phyloP scores from a whole-genome alignment of 2,329 filamentous ascomycete genomes.

The Penicillium sp. region DNA sequence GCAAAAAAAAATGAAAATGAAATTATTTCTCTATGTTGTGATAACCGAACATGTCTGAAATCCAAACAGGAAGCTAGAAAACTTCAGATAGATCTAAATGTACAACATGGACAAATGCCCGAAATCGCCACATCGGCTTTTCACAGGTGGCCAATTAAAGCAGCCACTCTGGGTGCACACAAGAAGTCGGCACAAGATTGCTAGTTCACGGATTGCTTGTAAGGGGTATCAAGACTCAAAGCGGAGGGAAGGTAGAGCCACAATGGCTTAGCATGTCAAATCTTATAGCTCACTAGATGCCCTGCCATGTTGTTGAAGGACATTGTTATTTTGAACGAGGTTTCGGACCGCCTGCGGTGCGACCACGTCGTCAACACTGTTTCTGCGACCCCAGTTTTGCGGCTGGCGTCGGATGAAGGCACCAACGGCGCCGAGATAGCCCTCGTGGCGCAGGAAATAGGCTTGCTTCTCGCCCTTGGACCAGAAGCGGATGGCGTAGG shows the following conservation, averaged over 20 bases:
- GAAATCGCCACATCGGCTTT: not conserved
- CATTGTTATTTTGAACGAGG: constrained; percentile 15
- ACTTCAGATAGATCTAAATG: not conserved
- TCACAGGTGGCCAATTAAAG: not conserved
- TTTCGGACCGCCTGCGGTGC: constrained; percentile 28
- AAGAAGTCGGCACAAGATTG: not conserved
- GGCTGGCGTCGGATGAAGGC: constrained; percentile 92
- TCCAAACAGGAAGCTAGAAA: not conserved
- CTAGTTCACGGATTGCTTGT: constrained; percentile 1
- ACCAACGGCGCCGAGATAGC: constrained; percentile 89
- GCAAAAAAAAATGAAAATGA: not conserved
- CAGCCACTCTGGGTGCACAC: not conserved
- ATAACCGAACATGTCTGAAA: not conserved
- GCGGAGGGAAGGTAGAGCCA: not conserved
- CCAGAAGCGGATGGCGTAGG: constrained; percentile 98
- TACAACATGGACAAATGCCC: not conserved
- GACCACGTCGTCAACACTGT: constrained; percentile 63
- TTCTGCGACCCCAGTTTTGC: constrained; percentile 82
- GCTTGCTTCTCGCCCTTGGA: constrained; percentile 90
- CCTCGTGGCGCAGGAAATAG: constrained; percentile 93
- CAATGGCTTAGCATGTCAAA: not conserved
- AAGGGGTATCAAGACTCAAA: constrained; percentile 8
- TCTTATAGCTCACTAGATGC: constrained; percentile 14
- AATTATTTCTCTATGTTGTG: not conserved
- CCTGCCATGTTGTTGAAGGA: constrained; percentile 15